A percentile compares a stretch with the other conserved stretches of the same genome.
phyloP scores from a whole-genome alignment of 2,329 filamentous ascomycete genomes.

The Paraconiothyrium brasiliense region DNA sequence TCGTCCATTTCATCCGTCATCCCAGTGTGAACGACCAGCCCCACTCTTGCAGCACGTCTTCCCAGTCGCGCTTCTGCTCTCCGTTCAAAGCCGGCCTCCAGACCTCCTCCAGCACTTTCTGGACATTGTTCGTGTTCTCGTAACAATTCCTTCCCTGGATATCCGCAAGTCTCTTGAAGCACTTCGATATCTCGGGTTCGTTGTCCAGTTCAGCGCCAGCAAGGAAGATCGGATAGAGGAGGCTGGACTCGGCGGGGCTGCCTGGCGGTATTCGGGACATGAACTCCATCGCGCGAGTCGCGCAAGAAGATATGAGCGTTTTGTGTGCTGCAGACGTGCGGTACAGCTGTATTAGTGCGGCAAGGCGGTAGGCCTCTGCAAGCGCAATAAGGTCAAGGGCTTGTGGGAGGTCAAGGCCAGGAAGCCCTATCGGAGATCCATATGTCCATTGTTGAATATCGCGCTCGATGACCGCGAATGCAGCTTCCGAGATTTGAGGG shows the following conservation, averaged over 20 bases:
- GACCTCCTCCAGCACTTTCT: constrained; percentile 47
- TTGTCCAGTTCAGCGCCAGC: constrained; percentile 45
- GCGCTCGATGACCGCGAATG: constrained; percentile 42
- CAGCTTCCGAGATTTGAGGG: constrained; percentile 43
- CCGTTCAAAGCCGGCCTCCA: constrained; percentile 44
- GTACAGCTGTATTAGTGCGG: constrained; percentile 48
- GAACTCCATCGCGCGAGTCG: constrained; percentile 46
- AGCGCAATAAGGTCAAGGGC: constrained; percentile 48
- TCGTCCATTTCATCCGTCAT: constrained; percentile 20
- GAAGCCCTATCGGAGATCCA: constrained; percentile 39
- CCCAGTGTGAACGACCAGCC: constrained; percentile 47
- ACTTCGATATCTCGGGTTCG: constrained; percentile 40
- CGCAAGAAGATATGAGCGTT: constrained; percentile 37
- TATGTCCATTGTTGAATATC: constrained; percentile 47
- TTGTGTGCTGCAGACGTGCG: constrained; percentile 40
- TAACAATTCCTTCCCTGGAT: constrained; percentile 48
- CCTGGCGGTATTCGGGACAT: constrained; percentile 46
- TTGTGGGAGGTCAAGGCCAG: constrained; percentile 40
- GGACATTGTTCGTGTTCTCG: constrained; percentile 45
- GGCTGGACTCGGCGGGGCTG: constrained; percentile 45
- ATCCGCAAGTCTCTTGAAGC: constrained; percentile 39
- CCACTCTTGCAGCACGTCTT: constrained; percentile 47
- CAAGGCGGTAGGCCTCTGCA: constrained; percentile 46
- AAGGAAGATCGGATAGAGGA: constrained; percentile 49
- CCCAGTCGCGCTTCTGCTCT: constrained; percentile 42